Percentiles rank a stretch among this genome's conserved stretches.
phyloP scores from a whole-genome alignment of 1,284 basidiomycete species.

The Tylopilus sp. region DNA sequence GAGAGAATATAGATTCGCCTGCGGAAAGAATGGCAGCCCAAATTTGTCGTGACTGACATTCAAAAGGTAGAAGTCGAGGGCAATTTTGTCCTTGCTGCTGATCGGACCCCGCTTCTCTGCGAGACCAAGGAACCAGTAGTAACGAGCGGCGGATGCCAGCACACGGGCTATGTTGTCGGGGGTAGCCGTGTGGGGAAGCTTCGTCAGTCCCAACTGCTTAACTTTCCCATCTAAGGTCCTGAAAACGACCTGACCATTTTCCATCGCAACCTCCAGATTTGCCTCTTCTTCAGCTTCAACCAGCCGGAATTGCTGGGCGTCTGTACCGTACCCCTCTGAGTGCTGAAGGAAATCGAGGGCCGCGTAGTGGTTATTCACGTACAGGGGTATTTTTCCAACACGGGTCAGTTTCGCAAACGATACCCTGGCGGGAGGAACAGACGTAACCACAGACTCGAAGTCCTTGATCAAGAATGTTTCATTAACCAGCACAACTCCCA shows the following conservation, averaged over 20 bases:
- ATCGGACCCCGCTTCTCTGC: not conserved
- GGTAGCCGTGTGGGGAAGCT: not conserved
- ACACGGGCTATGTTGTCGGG: not conserved
- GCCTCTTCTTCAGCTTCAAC: not conserved
- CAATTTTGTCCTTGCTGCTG: not conserved
- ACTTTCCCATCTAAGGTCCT: not conserved
- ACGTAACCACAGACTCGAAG: not conserved
- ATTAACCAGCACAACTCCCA: not conserved
- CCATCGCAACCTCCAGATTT: not conserved
- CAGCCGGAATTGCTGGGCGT: not conserved
- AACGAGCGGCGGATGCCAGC: not conserved
- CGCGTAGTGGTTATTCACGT: not conserved
- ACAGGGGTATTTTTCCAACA: not conserved
- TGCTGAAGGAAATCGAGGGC: not conserved
- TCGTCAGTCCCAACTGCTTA: not conserved
- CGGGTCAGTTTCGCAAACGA: conserved; percentile 1
- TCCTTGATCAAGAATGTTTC: not conserved
- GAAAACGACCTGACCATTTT: not conserved
- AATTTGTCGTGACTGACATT: not conserved
- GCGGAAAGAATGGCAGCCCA: not conserved
- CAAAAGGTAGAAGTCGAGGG: not conserved
- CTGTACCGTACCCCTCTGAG: too few relatives aligned
- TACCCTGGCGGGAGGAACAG: not conserved
- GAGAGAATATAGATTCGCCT: not conserved
- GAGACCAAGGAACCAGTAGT: conserved; percentile 5